Evolutionary conservation across 371 early-diverging fungal genomes (phyloP).

Genomic region (Mortierella sp.): DNA sequence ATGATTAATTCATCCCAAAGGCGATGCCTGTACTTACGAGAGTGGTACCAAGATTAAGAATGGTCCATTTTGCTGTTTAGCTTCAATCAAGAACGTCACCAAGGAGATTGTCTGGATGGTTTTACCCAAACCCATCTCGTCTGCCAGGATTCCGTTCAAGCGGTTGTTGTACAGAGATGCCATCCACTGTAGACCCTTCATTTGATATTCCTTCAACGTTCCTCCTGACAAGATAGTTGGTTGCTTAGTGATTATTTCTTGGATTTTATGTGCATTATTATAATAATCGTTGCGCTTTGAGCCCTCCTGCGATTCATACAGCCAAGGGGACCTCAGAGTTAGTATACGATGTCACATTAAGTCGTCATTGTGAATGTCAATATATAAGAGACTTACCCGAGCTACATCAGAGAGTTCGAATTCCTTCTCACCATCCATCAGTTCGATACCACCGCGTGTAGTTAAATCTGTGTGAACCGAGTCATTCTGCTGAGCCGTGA

Average conservation of each 20-base stretch:
- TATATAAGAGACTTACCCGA: constrained; percentile 7
- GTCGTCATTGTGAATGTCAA: too few relatives aligned
- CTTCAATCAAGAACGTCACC: constrained; percentile 93
- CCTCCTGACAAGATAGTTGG: constrained; percentile 89
- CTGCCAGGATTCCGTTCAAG: constrained; percentile 98
- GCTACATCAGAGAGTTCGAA: constrained; percentile 63
- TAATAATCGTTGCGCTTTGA: constrained; percentile 86
- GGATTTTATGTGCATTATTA: constrained; percentile 84
- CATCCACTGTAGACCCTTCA: constrained; percentile 99
- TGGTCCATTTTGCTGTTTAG: constrained; percentile 92
- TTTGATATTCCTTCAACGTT: constrained; percentile 95
- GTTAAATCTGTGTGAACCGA: constrained; percentile 60
- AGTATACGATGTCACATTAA: neutral
- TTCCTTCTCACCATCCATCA: constrained; percentile 66
- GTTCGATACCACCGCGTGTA: constrained; percentile 58
- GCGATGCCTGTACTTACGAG: constrained; percentile 69
- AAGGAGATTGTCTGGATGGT: constrained; percentile 99
- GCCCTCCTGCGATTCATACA: constrained; percentile 38
- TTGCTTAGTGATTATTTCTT: constrained; percentile 83
- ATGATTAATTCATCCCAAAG: neutral
- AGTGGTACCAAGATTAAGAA: constrained; percentile 95
- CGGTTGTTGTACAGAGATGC: constrained; percentile 96
- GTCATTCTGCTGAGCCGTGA: constrained; percentile 83
- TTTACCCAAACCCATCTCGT: constrained; percentile 99
- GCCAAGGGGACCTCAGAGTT: neutral